Evolutionary conservation across 1,284 basidiomycete species (phyloP), one percentile per base, ranked within the genome.

Genomic region (Anthracocystis walkeri): DNA sequence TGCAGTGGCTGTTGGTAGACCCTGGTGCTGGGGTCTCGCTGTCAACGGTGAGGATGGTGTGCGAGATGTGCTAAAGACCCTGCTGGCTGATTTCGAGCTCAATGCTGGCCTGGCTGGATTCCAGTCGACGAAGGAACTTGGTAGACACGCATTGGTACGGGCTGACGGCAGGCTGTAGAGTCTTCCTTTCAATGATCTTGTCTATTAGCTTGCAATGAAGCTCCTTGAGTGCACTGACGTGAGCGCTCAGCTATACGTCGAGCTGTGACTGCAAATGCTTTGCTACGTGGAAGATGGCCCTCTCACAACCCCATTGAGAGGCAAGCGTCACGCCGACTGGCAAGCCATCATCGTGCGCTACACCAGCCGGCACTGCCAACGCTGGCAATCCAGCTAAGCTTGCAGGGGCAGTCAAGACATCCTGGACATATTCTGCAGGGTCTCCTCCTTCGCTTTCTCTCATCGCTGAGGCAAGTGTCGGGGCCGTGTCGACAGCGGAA

Each of bases 381-480:
- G 91, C 92, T 0, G 95, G 95, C 27, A 98, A 79, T 0, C 95
- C 95, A 0, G 93, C 94, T 38, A 99, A 87, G 1, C 92, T 94
- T 1, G 94, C 94, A 0, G 95, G 93, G 0, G 96, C 93, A 0
- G 94, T 97, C 75, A 99, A 87, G 4, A 97, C 89, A 77, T 99
- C 96, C 82, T 98, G 95, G 12, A 93, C 89, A 83, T 98, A 99
- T 55, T 76, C 69, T n/a, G 42, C 62, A 11, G 51, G 42, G 7
- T 49, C 48, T 6, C 56, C 44, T 7, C 41, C 54, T 18, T 51
- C 50, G 5, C 54, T 40, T 11, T 42, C 44, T 4, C 41, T 33
- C 12, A 59, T 33, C 18, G 58, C 48, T 11, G 56, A 27, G 7
- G 55, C 66, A 1, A 83, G 61, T 5, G 61, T 63, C 2, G 83